Evolutionary conservation across 106 monocot genomes (phyloP).

Genomic region (Iris macrosiphon): DNA sequence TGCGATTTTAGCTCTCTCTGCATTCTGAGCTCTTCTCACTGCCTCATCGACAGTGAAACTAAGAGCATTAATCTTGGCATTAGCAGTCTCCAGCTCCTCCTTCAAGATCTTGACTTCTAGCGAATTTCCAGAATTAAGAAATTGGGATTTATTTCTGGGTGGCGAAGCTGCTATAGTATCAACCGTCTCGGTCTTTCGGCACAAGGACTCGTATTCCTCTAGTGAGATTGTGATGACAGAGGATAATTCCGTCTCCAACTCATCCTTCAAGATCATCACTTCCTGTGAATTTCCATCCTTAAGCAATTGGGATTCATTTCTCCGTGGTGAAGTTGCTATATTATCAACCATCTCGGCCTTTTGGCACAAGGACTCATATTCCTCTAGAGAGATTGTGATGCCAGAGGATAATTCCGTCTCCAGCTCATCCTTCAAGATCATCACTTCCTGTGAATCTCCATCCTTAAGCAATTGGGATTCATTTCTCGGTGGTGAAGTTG

Average conservation of each 20-base stretch:
- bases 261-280: not conserved
- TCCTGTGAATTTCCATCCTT: no score
- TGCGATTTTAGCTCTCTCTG: conserved; percentile 27
- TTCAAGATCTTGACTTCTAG: conserved; percentile 5
- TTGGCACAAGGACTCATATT: conserved; percentile 7
- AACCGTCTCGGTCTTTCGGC: not conserved
- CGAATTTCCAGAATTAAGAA: not conserved
- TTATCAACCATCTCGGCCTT: conserved; percentile 4
- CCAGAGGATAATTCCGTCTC: not conserved
- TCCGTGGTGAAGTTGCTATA: not conserved
- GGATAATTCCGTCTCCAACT: not conserved
- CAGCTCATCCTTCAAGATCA: not conserved
- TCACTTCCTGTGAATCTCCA: no score
- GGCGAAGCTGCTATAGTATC: not conserved
- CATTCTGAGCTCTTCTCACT: conserved; percentile 19
- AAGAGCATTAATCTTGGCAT: conserved; percentile 10
- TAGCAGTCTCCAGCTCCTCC: conserved; percentile 19
- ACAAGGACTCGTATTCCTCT: conserved; percentile 9
- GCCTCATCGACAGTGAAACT: conserved; percentile 13
- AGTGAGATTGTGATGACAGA: conserved; percentile 13
- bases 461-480: no score
- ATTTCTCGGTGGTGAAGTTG: no score
- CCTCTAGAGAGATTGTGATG: conserved; percentile 22
- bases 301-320: no score
- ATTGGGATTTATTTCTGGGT: not conserved